Percentiles rank a stretch among this genome's conserved stretches.
Evolutionary conservation across 179 eudicot species (phyloP).

Genomic region (Heliamphora pulchella): DNA sequence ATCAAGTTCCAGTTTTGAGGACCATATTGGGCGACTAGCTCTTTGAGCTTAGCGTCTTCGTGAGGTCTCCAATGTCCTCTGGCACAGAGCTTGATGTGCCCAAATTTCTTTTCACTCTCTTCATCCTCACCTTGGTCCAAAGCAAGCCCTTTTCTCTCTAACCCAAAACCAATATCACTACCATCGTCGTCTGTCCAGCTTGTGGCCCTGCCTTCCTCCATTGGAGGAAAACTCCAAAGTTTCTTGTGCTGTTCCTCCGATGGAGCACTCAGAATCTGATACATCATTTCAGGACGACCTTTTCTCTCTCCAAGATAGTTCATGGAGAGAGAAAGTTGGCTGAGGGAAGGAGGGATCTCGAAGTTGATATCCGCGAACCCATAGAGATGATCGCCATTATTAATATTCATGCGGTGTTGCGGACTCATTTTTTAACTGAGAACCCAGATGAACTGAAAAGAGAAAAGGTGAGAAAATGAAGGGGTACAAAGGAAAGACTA

Average conservation of each 20-base stretch:
- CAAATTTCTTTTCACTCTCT: constrained; percentile 16
- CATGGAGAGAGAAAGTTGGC: neutral
- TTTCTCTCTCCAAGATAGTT: constrained; percentile 4
- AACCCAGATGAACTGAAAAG: constrained; percentile 3
- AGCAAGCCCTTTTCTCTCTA: neutral
- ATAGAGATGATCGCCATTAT: neutral
- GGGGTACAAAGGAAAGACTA: neutral
- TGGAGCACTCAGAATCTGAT: constrained; percentile 4
- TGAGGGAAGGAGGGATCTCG: neutral
- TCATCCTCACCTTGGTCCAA: constrained; percentile 8
- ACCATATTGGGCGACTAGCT: constrained; percentile 48
- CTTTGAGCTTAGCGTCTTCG: constrained; percentile 52
- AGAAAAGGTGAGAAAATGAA: neutral
- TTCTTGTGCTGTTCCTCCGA: neutral
- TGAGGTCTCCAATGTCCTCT: constrained; percentile 70
- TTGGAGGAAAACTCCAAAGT: neutral
- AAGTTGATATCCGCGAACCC: neutral
- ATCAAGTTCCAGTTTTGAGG: constrained; percentile 67
- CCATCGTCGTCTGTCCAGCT: neutral
- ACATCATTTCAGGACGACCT: neutral
- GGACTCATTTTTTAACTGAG: constrained; percentile 17
- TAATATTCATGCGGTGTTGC: neutral
- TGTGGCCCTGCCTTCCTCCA: constrained; percentile 3
- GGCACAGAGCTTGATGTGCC: constrained; percentile 32
- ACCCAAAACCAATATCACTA: neutral